phyloP scores from a whole-genome alignment of 2,329 filamentous ascomycete species.

The Xylaria sp. region DNA sequence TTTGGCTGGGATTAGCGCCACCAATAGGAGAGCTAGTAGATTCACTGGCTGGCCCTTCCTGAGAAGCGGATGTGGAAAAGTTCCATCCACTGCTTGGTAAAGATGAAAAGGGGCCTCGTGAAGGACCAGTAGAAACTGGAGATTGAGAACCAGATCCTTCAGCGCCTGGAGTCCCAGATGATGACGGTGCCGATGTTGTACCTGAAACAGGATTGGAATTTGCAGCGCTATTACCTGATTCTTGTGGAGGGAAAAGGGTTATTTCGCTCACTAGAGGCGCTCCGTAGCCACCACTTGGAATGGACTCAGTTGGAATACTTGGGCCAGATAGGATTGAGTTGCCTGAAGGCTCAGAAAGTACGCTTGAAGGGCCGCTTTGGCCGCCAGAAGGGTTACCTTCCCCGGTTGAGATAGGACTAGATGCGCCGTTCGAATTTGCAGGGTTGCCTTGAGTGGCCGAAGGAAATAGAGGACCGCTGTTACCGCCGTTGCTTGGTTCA shows the following conservation, averaged over 20 bases:
- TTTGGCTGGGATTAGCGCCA: constrained; percentile 29
- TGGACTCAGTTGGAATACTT: constrained; percentile 26
- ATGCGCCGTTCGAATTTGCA: constrained; percentile 30
- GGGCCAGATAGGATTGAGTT: constrained; percentile 21
- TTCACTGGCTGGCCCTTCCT: constrained; percentile 33
- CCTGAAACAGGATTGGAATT: constrained; percentile 31
- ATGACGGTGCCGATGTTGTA: constrained; percentile 33
- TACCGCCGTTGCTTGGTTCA: constrained; percentile 22
- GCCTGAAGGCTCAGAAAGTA: constrained; percentile 30
- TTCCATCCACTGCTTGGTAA: constrained; percentile 49
- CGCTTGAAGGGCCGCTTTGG: constrained; percentile 8
- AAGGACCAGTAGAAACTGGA: constrained; percentile 22
- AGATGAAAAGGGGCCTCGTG: constrained; percentile 42
- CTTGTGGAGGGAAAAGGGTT: constrained; percentile 38
- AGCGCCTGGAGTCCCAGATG: constrained; percentile 35
- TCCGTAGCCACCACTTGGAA: constrained; percentile 43
- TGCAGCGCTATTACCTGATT: constrained; percentile 26
- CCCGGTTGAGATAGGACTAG: constrained; percentile 36
- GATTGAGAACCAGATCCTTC: constrained; percentile 31
- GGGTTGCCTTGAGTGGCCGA: constrained; percentile 23
- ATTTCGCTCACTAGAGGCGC: constrained; percentile 35
- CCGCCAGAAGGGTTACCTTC: constrained; percentile 32
- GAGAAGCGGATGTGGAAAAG: constrained; percentile 41
- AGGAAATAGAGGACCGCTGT: constrained; percentile 24
- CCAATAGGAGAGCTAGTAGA: constrained; percentile 29